Conservation (phyloP, 805 yeast species). For the Yarrowia sp. region DNA sequence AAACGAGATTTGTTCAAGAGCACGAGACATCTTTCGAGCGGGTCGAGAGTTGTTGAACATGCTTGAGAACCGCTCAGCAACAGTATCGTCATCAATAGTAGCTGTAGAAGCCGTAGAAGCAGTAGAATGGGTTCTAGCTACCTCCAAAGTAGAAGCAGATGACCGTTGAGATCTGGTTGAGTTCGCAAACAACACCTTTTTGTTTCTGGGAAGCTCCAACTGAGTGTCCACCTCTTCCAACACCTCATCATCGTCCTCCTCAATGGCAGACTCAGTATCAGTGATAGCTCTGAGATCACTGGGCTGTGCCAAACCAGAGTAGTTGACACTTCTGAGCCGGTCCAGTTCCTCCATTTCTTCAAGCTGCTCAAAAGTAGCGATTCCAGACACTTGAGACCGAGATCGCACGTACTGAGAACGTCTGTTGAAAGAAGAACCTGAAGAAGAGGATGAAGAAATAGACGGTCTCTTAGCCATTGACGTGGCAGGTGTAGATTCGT, state of each 20-base stretch:
- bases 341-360: conserved; percentile 21
- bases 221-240: neutral
- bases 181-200: conserved; percentile 5
- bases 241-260: neutral
- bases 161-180: conserved; percentile 1
- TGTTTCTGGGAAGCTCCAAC: neutral
- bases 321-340: conserved; percentile 7
- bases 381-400: conserved; percentile 3
- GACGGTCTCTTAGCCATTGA: conserved; percentile 4
- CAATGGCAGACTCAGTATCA: neutral
- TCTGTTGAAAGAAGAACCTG: conserved; percentile 11
- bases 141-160: neutral
- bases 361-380: conserved; percentile 5
- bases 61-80: conserved; percentile 4
- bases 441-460: neutral
- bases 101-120: conserved; percentile 6
- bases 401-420: conserved; percentile 16
- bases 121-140: neutral
- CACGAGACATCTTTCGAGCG: conserved; percentile 16
- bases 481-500: neutral
- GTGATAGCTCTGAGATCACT: neutral
- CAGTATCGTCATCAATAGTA: conserved; percentile 5
- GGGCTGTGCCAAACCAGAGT: neutral
- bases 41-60: conserved; percentile 6
- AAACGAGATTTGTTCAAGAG: conserved; percentile 4